These are phyloP conservation scores for Fragilaria radians DNA, from an alignment of 108 stramenopile species.

Conservation along the genomic window DNA sequence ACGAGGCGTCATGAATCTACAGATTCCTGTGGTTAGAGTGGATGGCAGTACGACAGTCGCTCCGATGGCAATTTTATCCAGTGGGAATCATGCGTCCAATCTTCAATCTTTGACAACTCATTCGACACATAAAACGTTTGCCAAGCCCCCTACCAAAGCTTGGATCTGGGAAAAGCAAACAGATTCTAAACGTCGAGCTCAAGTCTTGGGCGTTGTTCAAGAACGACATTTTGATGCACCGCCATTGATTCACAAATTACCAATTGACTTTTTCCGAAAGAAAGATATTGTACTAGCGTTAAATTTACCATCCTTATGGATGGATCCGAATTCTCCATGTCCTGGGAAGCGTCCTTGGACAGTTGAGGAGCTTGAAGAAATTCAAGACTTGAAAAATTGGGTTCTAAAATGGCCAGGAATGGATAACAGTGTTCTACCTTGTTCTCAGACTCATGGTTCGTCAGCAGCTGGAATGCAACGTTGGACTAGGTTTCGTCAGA, in stretches of 20 bases:
- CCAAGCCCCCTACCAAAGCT: constrained; percentile 44
- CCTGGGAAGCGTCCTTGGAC: constrained; percentile 32
- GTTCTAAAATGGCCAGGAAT: constrained; percentile 42
- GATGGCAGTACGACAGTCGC: constrained; percentile 65
- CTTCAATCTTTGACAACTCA: constrained; percentile 4
- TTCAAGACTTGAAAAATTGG: constrained; percentile 19
- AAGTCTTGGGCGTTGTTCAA: constrained; percentile 28
- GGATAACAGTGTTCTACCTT: constrained; percentile 43
- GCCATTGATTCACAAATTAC: constrained; percentile 17
- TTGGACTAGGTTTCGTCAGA: constrained; percentile 39
- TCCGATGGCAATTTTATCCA: too few relatives aligned
- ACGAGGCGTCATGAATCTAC: constrained; percentile 11
- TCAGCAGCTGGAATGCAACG: constrained; percentile 23
- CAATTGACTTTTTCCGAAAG: constrained; percentile 12
- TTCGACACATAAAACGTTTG: constrained; percentile 10
- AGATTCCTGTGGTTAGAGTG: constrained; percentile 37
- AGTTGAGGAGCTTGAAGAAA: constrained; percentile 15
- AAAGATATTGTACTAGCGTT: background rate
- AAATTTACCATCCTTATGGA: constrained; percentile 17
- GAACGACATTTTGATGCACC: constrained; percentile 48
- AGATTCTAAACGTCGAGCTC: constrained; percentile 17
- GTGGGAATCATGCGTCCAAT: too few relatives aligned
- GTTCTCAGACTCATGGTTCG: constrained; percentile 56
- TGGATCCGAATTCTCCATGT: background rate
- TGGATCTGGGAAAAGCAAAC: constrained; percentile 51